Evolutionary conservation across 2,329 filamentous ascomycete genomes (phyloP), one percentile per base, ranked within the genome.

Genomic region (Fusarium sulawesiense): DNA sequence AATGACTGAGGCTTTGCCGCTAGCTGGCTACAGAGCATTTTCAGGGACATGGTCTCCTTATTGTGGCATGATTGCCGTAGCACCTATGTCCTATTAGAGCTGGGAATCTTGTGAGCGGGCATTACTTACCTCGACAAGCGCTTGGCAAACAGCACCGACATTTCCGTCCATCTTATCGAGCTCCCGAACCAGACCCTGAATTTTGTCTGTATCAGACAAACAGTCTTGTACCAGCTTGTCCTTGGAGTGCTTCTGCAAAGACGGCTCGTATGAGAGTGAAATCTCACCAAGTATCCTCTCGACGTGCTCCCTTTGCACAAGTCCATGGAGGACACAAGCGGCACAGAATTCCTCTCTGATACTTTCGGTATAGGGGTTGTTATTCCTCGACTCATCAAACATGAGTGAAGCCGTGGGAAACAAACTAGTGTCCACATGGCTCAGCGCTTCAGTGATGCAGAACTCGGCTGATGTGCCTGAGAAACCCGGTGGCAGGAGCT

Each of bases 81-180:
- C 32, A 92, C 85, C 89, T 92, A 46, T 11, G 23, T 6, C 14
- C 70, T 53, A 62, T 68, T 34, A 64, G 29, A 27, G 11, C 7
- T 18, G 20, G 6, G 18, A 8, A 34, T 13, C 11, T 4, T 12
- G 30, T 20, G 37, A 40, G 7, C 13, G 11, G 8, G 21, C 6
- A 13, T 18, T 4, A 58, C 84, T 73, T 78, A 91, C 90, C 82
- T 93, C 91, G 41, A 90, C 88, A 46, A 94, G 83, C 4, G 94
- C 94, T 64, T 91, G 89, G 53, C 92, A 92, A 20, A 97, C 93
- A 4, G 93, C 93, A 4, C 93, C 93, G 4, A 93, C 93, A 78
- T 98, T 98, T 2, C 95, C 95, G 75, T 97, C 93, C 86, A 96
- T 94, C 53, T 91, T 91, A 60, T 97, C 93, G 25, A 99, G 84